A percentile compares a stretch with the other conserved stretches of the same genome.
Conservation (phyloP, 23 red algal species). For the Cyanidiococcus yangmingshanensis region DNA sequence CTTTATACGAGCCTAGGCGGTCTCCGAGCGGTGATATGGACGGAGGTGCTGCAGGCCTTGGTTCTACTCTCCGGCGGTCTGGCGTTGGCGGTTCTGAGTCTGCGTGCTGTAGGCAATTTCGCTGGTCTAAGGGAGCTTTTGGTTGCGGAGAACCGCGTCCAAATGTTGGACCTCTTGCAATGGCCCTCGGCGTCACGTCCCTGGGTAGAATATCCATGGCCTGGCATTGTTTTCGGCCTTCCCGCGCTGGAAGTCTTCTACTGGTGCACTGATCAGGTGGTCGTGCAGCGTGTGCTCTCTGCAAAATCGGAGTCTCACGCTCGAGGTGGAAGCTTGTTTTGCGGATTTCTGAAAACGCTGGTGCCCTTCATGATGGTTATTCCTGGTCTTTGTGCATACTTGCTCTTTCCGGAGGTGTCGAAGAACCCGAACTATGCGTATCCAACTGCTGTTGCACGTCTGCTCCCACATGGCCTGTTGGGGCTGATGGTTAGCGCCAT, state of each 20-base stretch:
- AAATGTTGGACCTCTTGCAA: conserved; percentile 18
- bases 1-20: conserved; percentile 28
- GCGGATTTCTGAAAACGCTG: conserved; percentile 21
- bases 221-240: conserved; percentile 24
- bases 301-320: conserved; percentile 23
- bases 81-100: neutral
- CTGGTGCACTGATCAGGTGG: conserved; percentile 35
- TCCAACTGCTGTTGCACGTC: conserved; percentile 11
- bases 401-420: conserved; percentile 20
- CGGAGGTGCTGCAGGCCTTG: conserved; percentile 23
- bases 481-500: conserved; percentile 29
- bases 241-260: conserved; percentile 23
- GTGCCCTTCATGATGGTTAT: conserved; percentile 31
- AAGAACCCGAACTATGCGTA: conserved; percentile 18
- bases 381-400: conserved; percentile 22
- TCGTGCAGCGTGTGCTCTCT: conserved; percentile 25
- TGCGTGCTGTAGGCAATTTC: conserved; percentile 2
- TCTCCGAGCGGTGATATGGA: conserved; percentile 20
- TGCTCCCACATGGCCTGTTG: conserved; percentile 25
- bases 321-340: conserved; percentile 19
- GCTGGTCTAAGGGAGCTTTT: neutral
- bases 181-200: neutral
- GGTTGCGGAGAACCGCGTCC: neutral
- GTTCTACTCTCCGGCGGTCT: conserved; percentile 19
- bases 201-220: conserved; percentile 26